Conservation (phyloP, 768 basidiomycete genomes). For the Tylopilus balloui region DNA sequence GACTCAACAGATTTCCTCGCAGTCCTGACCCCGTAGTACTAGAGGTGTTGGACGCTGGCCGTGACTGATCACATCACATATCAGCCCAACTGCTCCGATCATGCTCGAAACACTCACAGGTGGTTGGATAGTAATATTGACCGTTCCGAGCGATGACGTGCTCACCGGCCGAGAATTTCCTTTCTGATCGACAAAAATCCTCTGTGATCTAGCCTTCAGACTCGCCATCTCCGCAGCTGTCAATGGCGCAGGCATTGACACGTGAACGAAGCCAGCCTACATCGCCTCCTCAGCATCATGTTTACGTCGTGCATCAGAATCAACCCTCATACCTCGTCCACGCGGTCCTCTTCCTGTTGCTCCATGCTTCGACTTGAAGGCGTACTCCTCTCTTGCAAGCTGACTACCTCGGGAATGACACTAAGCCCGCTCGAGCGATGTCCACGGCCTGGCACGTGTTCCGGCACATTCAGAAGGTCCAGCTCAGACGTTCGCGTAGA, state of each 20-base stretch:
- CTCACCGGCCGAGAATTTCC: slow-evolving; percentile 26
- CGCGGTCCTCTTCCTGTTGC: slow-evolving; percentile 34
- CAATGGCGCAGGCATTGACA: slow-evolving; percentile 31
- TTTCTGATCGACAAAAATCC: slow-evolving; percentile 24
- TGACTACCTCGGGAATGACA: slow-evolving; percentile 52
- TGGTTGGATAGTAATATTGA: slow-evolving; percentile 31
- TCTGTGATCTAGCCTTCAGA: slow-evolving; percentile 17
- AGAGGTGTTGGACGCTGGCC: slow-evolving; percentile 37
- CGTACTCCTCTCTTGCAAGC: slow-evolving; percentile 31
- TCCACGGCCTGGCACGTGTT: slow-evolving; percentile 27
- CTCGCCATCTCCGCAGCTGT: slow-evolving; percentile 22
- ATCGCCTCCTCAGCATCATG: slow-evolving; percentile 12
- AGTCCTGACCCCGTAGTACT: slow-evolving; percentile 21
- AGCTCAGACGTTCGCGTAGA: slow-evolving; percentile 49
- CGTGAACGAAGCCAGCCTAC: slow-evolving; percentile 33
- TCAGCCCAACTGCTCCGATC: slow-evolving; percentile 4
- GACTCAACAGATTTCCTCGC: slow-evolving; percentile 33
- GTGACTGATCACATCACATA: slow-evolving; percentile 28
- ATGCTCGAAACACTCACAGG: slow-evolving; percentile 21
- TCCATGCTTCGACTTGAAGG: slow-evolving; percentile 26
- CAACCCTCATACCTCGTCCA: slow-evolving; percentile 30
- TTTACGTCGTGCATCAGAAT: background rate
- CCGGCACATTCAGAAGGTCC: slow-evolving; percentile 47
- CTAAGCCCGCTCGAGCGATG: slow-evolving; percentile 41
- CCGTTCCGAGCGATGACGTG: slow-evolving; percentile 29